Evolutionary conservation across 192 early-diverging fungal genomes (phyloP), one percentile per base, ranked within the genome.

Genomic region (Backusella psychrophila): DNA sequence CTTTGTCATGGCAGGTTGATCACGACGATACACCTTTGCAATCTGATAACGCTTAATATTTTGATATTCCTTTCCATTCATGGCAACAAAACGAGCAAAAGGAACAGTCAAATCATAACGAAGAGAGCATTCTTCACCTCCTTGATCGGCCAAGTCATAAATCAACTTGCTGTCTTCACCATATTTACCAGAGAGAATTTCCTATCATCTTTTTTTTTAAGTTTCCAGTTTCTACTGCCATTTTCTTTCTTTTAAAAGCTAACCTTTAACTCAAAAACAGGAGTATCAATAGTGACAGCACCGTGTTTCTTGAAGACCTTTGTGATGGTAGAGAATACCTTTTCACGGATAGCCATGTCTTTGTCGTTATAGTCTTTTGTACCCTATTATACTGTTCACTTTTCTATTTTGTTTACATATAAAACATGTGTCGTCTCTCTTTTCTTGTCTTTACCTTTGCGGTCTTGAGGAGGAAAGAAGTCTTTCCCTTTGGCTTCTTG

Each of bases 91-190:
- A 23, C 98, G 91, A 19, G 97, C 95, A 85, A 99, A 99, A 19
- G 98, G 98, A 9, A 99, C 98, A 0, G 98, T 99, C 76, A 99
- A 83, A 84, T 99, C 97, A 78, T 99, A 99, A 31, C 97, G 92
- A 31, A 99, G 84, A 8, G 97, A 97, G 75, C 95, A 98, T 78
- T 93, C 86, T 81, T 98, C 97, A 26, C 97, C 98, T 35, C 97
- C 98, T 79, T 99, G 98, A 82, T 99, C 97, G 77, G 93, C 88
- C 38, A 99, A 85, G 83, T 99, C 97, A 77, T 98, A 99, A 74
- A 99, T 99, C 75, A 99, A 88, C 82, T 99, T 99, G 82, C 92
- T 94, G 86, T 99, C 98, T 85, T 99, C 98, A 26, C 98, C 96
- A 75, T 99, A 99, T 80, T 99, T 99, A 73, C 97, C 97, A 15